Base-by-base conservation (phyloP, 2,329 filamentous ascomycete species). In the Colletotrichum horii region DNA sequence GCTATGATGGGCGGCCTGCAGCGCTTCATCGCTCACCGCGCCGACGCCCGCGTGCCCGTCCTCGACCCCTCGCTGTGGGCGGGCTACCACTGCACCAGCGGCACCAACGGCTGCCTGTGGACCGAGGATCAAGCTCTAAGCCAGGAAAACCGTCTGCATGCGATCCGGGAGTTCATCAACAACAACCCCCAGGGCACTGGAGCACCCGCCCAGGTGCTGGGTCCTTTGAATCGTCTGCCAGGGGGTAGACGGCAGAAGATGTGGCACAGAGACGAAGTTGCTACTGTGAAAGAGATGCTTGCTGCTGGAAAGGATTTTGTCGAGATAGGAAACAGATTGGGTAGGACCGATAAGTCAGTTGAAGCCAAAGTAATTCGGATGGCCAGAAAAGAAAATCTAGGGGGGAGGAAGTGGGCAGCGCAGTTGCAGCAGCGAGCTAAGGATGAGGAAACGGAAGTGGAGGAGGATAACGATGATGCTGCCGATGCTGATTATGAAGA, bases 31-130 rank as follows among this genome's bases (percentile, higher is more conserved):
- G 28, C 19, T n/a, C 66, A 75, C 32, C 14, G 77, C 77, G 68
- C 70, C 76, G 24, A 70, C 76, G 6, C 48, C 71, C 30, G 76
- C 71, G 24, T 76, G 36, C 9, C 78, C 66, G 56, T 78, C 74
- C 70, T 71, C 74, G 34, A 52, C 48, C 38, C 34, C 65, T 6
- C 79, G 70, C 11, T 72, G 73, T 14, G 70, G 65, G 15, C 24
- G 15, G 66, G 76, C 26, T 70, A 55, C 9, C 6, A 73, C 9
- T 72, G 70, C 36, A 24, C 15, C 34, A 16, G 32, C 8, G 28
- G 12, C 6, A 32, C 56, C 1, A 62, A 48, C 22, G 55, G 28
- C n/a, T 72, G 70, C n/a, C 24, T 72, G 2, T 68, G 70, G 70
- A 32, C 52, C n/a, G 36, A 7, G n/a, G n/a, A 68, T 11, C n/a